Evolutionary conservation across 345 rosid genomes (phyloP).

Genomic region (Linum usitatissimum): DNA sequence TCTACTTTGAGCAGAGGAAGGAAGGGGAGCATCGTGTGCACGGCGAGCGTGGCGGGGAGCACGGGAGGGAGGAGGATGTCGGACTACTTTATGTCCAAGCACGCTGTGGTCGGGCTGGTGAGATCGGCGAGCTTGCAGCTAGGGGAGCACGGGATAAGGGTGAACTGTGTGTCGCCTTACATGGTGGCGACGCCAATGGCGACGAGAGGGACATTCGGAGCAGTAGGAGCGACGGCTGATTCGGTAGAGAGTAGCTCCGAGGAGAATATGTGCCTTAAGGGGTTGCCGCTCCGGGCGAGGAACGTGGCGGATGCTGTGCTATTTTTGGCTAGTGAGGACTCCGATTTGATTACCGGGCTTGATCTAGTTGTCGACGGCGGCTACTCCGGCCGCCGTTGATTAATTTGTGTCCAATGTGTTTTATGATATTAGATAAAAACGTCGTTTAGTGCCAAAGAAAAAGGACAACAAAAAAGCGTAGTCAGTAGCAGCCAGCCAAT

Average conservation of each 20-base stretch:
- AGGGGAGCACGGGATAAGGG: slow-evolving; percentile 36
- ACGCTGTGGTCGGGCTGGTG: slow-evolving; percentile 31
- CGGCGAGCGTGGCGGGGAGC: slow-evolving; percentile 19
- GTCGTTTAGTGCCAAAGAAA: no score
- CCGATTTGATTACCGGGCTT: slow-evolving; percentile 28
- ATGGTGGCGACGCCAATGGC: slow-evolving; percentile 23
- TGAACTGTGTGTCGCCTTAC: slow-evolving; percentile 32
- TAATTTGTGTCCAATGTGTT: no score
- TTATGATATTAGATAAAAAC: no score
- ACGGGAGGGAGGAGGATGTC: neutral
- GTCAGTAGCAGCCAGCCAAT: no score
- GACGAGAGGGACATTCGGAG: neutral
- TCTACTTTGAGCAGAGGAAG: slow-evolving; percentile 1
- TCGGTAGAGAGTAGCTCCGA: slow-evolving; percentile 16
- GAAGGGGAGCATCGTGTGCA: slow-evolving; percentile 35
- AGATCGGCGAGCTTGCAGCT: slow-evolving; percentile 31
- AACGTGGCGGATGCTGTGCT: slow-evolving; percentile 31
- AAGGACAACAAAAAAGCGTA: no score
- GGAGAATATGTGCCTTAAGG: slow-evolving; percentile 14
- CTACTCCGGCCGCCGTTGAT: neutral
- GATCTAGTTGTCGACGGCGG: slow-evolving; percentile 27
- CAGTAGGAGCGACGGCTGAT: slow-evolving; percentile 3
- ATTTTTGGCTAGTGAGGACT: slow-evolving; percentile 30
- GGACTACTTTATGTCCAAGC: slow-evolving; percentile 31
- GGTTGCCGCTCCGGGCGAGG: slow-evolving; percentile 14